Percentiles rank a stretch among this genome's conserved stretches.
These are phyloP conservation scores for Monascus ruber DNA, from an alignment of 2,329 filamentous ascomycete genomes.

Conservation along the genomic window DNA sequence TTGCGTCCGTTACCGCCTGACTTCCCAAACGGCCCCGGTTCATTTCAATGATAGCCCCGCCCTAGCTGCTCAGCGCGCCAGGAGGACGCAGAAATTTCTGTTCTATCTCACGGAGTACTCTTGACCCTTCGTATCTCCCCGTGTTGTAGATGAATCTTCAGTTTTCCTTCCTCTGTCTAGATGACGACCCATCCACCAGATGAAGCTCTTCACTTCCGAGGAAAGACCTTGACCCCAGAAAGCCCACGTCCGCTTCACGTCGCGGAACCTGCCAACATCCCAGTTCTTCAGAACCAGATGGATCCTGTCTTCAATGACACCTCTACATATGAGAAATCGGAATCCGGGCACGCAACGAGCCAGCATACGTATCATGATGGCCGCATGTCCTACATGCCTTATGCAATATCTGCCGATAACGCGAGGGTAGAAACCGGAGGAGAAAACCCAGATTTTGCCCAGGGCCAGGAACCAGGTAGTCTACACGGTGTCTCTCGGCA, in stretches of 20 bases:
- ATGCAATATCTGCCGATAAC: slow-evolving; percentile 1
- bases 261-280: slow-evolving; percentile 56
- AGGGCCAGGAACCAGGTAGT: slow-evolving; percentile 21
- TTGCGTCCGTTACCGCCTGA: neutral
- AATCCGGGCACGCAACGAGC: slow-evolving; percentile 10
- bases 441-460: slow-evolving; percentile 6
- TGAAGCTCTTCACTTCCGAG: slow-evolving; percentile 47
- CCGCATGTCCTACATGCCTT: neutral
- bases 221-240: slow-evolving; percentile 56
- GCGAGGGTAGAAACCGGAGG: neutral
- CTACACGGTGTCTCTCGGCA: slow-evolving; percentile 16
- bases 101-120: slow-evolving; percentile 1
- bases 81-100: slow-evolving; percentile 10
- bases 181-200: slow-evolving; percentile 43
- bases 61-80: slow-evolving; percentile 23
- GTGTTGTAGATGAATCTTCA: slow-evolving; percentile 29
- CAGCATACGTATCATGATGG: slow-evolving; percentile 5
- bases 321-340: slow-evolving; percentile 43
- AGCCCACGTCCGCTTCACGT: slow-evolving; percentile 60
- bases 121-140: slow-evolving; percentile 5
- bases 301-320: slow-evolving; percentile 60
- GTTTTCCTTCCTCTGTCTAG: slow-evolving; percentile 30
- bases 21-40: slow-evolving; percentile 3
- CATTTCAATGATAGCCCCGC: slow-evolving; percentile 25
- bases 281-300: slow-evolving; percentile 60